Evolutionary conservation across 305 asterid species (phyloP).

Genomic region (Fraxinus velutina): DNA sequence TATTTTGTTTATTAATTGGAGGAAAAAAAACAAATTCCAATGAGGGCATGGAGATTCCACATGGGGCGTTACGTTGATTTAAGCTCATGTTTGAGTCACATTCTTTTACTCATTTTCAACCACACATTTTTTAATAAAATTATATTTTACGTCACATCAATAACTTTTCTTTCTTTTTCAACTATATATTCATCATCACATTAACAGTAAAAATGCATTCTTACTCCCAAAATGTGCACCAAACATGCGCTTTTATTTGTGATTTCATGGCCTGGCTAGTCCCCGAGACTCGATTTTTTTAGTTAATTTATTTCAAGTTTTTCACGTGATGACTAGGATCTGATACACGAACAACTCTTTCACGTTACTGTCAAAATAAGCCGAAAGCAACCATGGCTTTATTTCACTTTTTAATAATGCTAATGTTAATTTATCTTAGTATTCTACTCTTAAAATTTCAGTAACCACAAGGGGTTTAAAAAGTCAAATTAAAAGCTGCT

Average conservation of each 20-base stretch:
- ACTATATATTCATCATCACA: too few species aligned
- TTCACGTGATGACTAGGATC: constrained; percentile 12
- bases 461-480: background rate
- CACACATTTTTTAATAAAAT: too few species aligned
- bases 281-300: constrained; percentile 13
- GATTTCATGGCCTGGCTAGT: constrained; percentile 27
- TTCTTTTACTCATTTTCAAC: too few species aligned
- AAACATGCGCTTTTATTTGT: constrained; percentile 2
- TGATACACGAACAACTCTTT: background rate
- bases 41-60: constrained; percentile 40
- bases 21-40: constrained; percentile 34
- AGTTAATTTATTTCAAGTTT: background rate
- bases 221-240: too few species aligned
- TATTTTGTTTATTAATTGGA: background rate
- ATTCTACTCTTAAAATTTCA: background rate
- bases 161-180: too few species aligned
- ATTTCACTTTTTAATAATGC: background rate
- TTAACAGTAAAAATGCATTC: too few species aligned
- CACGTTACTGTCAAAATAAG: background rate
- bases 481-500: constrained; percentile 7
- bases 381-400: background rate
- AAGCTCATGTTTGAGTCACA: too few species aligned
- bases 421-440: background rate
- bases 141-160: too few species aligned
- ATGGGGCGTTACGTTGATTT: constrained; percentile 44